Evolutionary conservation across 169 alveolate genomes (phyloP).

Genomic region (Plasmodium cynomolgi): DNA sequence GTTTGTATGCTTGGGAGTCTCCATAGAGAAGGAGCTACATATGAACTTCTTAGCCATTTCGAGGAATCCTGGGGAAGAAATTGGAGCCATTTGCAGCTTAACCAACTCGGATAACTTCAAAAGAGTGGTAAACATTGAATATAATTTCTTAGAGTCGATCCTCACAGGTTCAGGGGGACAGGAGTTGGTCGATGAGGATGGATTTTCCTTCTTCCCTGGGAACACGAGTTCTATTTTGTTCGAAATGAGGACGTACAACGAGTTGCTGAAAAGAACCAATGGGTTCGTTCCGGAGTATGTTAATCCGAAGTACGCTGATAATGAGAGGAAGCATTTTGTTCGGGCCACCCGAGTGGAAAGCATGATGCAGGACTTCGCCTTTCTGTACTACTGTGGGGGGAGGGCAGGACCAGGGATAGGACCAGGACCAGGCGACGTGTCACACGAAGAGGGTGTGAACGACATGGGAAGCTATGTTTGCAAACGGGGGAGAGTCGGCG

Average conservation of each 20-base stretch:
- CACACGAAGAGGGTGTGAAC: not conserved
- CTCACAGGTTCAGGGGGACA: slow-evolving; percentile 84
- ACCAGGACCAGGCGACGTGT: not conserved
- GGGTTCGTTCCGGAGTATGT: slow-evolving; percentile 94
- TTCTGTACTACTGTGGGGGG: slow-evolving; percentile 62
- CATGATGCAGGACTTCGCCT: slow-evolving; percentile 92
- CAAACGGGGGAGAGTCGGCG: slow-evolving; percentile 84
- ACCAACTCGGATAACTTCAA: slow-evolving; percentile 78
- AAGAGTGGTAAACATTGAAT: slow-evolving; percentile 89
- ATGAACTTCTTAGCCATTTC: slow-evolving; percentile 90
- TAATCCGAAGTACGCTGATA: slow-evolving; percentile 94
- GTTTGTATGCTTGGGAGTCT: slow-evolving; percentile 90
- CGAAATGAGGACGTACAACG: slow-evolving; percentile 84
- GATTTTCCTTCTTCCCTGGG: slow-evolving; percentile 92
- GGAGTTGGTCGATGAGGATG: slow-evolving; percentile 84
- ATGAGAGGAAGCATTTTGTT: slow-evolving; percentile 87
- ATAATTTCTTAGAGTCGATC: slow-evolving; percentile 89
- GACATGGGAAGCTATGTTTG: not conserved
- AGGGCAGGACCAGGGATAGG: not conserved
- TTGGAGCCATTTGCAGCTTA: slow-evolving; percentile 89
- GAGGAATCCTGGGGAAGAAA: slow-evolving; percentile 93
- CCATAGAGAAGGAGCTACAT: slow-evolving; percentile 83
- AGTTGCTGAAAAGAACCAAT: slow-evolving; percentile 86
- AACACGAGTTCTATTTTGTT: slow-evolving; percentile 88
- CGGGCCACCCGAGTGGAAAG: slow-evolving; percentile 93